phyloP scores from a whole-genome alignment of 371 early-diverging fungal species.

The Batrachochytrium dendrobatidis region DNA sequence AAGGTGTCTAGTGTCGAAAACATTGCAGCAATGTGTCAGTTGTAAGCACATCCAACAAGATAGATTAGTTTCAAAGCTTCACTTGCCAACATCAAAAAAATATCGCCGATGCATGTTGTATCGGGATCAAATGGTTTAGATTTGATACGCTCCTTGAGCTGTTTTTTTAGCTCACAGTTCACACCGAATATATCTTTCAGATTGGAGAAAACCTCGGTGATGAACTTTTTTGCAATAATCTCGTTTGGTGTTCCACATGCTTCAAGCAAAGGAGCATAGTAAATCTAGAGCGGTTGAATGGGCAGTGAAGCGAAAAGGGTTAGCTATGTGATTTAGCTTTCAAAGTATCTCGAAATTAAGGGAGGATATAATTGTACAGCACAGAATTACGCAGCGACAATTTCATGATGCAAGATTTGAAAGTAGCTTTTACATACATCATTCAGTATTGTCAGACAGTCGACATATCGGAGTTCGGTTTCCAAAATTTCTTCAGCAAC shows the following conservation, averaged over 20 bases:
- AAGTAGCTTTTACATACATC: constrained; percentile 28
- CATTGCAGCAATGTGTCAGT: background rate
- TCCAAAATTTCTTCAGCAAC: constrained; percentile 57
- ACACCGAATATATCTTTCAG: constrained; percentile 55
- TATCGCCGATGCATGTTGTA: constrained; percentile 55
- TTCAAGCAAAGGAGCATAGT: constrained; percentile 11
- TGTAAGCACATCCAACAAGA: background rate
- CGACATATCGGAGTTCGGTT: constrained; percentile 61
- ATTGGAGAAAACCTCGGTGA: constrained; percentile 57
- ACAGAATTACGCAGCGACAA: background rate
- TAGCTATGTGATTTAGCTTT: background rate
- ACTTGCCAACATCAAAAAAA: constrained; percentile 50
- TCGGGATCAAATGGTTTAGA: constrained; percentile 42
- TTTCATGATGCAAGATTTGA: no score
- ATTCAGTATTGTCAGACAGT: constrained; percentile 45
- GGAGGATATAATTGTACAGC: background rate
- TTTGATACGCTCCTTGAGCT: constrained; percentile 47
- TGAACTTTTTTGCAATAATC: constrained; percentile 33
- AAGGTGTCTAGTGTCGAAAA: constrained; percentile 30
- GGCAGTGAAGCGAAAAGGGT: background rate
- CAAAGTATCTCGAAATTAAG: no score
- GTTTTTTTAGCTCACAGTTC: constrained; percentile 50
- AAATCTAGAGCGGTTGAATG: constrained; percentile 12
- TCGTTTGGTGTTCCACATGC: constrained; percentile 25
- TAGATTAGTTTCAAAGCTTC: background rate